phyloP scores from a whole-genome alignment of 2,329 filamentous ascomycete genomes.

The Mollisiaceae sp. region DNA sequence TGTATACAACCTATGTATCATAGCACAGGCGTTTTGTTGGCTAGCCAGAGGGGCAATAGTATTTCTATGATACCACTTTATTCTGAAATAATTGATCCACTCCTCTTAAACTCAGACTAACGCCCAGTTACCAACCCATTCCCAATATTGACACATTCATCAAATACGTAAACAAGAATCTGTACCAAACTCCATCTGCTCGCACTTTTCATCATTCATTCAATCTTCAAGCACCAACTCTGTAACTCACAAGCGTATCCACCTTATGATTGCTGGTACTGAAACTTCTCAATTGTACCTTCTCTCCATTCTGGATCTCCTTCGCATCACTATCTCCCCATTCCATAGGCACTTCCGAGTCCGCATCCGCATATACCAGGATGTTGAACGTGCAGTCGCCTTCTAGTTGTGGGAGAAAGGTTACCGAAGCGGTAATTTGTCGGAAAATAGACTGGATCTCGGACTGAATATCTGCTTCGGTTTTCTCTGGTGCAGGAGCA shows the following conservation, averaged over 20 bases:
- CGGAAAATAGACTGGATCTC: conserved; percentile 97
- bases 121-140: conserved; percentile 2
- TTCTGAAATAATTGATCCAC: not conserved
- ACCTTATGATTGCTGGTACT: conserved; percentile 94
- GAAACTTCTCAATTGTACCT: conserved; percentile 93
- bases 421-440: conserved; percentile 97
- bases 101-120: not conserved
- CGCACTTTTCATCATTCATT: not conserved
- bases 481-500: conserved; percentile 67
- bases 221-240: conserved; percentile 49
- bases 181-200: conserved; percentile 9
- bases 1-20: not conserved
- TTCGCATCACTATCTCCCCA: conserved; percentile 99
- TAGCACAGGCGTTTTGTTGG: conserved; percentile 1
- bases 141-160: conserved; percentile 8
- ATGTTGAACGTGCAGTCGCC: conserved; percentile 99
- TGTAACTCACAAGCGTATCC: conserved; percentile 94
- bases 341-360: conserved; percentile 94
- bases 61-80: conserved; percentile 2
- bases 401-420: conserved; percentile 90
- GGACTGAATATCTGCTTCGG: conserved; percentile 89
- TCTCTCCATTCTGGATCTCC: conserved; percentile 91
- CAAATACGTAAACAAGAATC: conserved; percentile 9
- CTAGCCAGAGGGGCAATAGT: not conserved
- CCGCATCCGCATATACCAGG: conserved; percentile 94